Evolutionary conservation across 768 basidiomycete genomes (phyloP), one percentile per base, ranked within the genome.

Genomic region (Strobilomyces dryophilus): DNA sequence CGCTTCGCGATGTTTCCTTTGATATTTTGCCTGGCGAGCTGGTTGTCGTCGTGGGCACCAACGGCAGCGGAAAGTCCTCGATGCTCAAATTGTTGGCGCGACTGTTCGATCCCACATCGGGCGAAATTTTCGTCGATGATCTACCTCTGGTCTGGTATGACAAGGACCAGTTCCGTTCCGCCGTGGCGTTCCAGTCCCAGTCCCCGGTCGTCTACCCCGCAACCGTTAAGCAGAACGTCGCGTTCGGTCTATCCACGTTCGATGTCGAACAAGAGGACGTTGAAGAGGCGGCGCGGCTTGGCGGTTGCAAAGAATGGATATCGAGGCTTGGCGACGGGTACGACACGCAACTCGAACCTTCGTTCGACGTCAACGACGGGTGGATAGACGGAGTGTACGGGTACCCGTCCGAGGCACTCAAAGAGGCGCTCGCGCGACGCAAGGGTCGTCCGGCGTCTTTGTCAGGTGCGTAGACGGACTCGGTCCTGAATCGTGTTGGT

Each of bases 171-270:
- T 63, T 84, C 3, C 78, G 78, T 17, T 63, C 61, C 0, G 69
- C 79, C 1, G 78, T 76, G 29, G 71, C 76, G 0, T 70, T 78
- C 24, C 73, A 83, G 17, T 74, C 77, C 0, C 82, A 83, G 53
- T 76, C 77, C 8, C 77, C 76, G 27, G 56, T 66, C 2, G 55
- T 82, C 9, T 83, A 74, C 51, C 82, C 81, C 0, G 58, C 81
- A 1, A 73, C 75, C 0, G 62, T 82, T 2, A 58, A 63, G 14
- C 77, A 77, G 40, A 78, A 77, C 55, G 75, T 78, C 24, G 65
- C 68, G 18, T 55, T 74, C 8, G 68, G 73, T 5, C 53, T 66
- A 15, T 52, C 48, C 0, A 41, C 62, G 37, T 57, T 62, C 0
- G 47, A 54, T 1, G 36, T 52, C 18, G 51, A 61, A 0, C 50